Base-by-base conservation (phyloP, 2,329 filamentous ascomycete species). In the Cladosporium sp. region DNA sequence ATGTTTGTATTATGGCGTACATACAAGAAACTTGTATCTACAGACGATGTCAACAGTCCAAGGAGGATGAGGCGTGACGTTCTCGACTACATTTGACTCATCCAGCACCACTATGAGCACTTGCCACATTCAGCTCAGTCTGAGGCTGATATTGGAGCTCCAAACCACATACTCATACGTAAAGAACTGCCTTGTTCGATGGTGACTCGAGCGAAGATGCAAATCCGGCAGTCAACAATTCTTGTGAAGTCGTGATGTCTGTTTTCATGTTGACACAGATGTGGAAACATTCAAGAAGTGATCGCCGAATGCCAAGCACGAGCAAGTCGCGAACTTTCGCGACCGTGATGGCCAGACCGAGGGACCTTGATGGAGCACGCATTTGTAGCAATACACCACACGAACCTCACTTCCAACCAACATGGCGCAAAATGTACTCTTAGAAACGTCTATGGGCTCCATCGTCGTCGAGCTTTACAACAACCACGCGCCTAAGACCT, bases 381-480 rank as follows among this genome's bases (percentile, higher is more conserved):
- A 30, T 21, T 30, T n/a, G 21, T 13, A 18, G 13, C 58, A 14
- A 51, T 13, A 8, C 3, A 51, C 21, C 28, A 36, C 21, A n/a
- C 30, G 32, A 21, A 53, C 30, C 18, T 30, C 30, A 23, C 16
- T 39, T 13, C 10, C 48, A 62, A 53, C 23, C 21, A 23, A 23
- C 76, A 94, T 95, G 91, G 83, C 91, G 30, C 93, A 90, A 66
- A 88, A 91, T 72, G 86, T 97, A 66, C 82, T 88, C 11, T 86
- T 97, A 60, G 91, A 96, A 71, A 97, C 94, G 65, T 89, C 90
- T 64, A 92, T 97, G 89, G 93, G 95, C 77, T 85, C 86, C 54
- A 90, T 99, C 76, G 87, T 86, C 66, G 79, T 98, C 68, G 95
- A 99, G 81, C 91, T 99, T 67, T 98, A 98, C 87, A 90, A 86